phyloP scores from a whole-genome alignment of 2,329 filamentous ascomycete genomes.

The Alternaria ethzedia region DNA sequence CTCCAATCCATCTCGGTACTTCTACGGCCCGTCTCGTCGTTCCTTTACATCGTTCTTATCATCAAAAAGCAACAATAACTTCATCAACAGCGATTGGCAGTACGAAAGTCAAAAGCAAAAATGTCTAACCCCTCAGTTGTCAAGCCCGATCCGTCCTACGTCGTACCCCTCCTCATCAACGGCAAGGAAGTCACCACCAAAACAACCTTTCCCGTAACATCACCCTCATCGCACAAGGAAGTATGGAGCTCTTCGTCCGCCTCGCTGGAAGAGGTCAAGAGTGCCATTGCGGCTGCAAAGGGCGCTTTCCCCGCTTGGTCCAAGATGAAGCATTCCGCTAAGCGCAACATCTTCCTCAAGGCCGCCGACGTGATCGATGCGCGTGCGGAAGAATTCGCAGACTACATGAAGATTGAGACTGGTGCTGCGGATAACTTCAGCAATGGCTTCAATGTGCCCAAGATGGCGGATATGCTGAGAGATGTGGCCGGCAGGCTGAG shows the following conservation, averaged over 20 bases:
- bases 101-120: not conserved
- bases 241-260: conserved; percentile 64
- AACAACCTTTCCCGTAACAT: conserved; percentile 63
- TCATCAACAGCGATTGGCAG: not conserved
- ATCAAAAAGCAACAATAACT: not conserved
- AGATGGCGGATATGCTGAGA: conserved; percentile 54
- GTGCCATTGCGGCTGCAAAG: conserved; percentile 67
- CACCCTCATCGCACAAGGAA: conserved; percentile 61
- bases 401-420: conserved; percentile 67
- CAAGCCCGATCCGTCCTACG: conserved; percentile 33
- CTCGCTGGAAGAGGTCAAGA: conserved; percentile 61
- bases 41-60: not conserved
- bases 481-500: conserved; percentile 60
- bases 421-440: conserved; percentile 54
- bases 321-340: conserved; percentile 63
- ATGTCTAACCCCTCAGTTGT: conserved; percentile 9
- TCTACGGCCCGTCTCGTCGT: not conserved
- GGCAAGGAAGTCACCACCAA: conserved; percentile 56
- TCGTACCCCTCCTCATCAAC: conserved; percentile 57
- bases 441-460: conserved; percentile 49
- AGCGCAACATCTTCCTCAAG: conserved; percentile 73
- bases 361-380: conserved; percentile 69
- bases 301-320: conserved; percentile 74
- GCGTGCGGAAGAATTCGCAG: conserved; percentile 65
- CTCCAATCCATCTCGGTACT: not conserved